These are phyloP conservation scores for Orobanche coerulescens DNA, from an alignment of 257 asterid genomes.

Conservation along the genomic window DNA sequence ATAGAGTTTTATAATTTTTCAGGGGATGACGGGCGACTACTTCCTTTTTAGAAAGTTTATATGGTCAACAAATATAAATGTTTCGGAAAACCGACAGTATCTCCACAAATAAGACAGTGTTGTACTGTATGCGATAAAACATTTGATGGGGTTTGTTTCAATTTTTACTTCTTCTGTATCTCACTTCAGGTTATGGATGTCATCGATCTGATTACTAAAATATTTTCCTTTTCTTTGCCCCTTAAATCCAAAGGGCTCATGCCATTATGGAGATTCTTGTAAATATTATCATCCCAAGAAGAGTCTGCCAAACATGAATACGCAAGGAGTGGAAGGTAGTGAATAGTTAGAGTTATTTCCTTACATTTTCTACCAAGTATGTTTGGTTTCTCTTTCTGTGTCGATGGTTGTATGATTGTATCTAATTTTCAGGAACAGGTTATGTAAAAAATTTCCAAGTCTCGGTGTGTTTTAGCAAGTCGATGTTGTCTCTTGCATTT, in stretches of 20 bases:
- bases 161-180: not conserved
- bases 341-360: not conserved
- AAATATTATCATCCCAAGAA: slow-evolving; percentile 79
- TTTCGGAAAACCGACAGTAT: not conserved
- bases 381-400: not conserved
- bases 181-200: not conserved
- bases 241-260: slow-evolving; percentile 54
- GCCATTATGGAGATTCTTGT: slow-evolving; percentile 79
- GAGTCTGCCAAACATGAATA: slow-evolving; percentile 24
- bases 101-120: not conserved
- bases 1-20: not conserved
- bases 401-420: slow-evolving; percentile 9
- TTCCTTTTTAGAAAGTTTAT: not conserved
- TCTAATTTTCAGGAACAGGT: slow-evolving; percentile 28
- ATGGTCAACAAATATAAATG: not conserved
- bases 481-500: not conserved
- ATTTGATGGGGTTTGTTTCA: slow-evolving; percentile 2
- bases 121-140: not conserved
- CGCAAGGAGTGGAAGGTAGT: slow-evolving; percentile 47
- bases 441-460: slow-evolving; percentile 24
- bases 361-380: not conserved
- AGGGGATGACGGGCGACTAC: not conserved
- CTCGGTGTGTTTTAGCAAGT: slow-evolving; percentile 35
- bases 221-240: not conserved
- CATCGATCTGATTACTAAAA: slow-evolving; percentile 1